Base-by-base conservation (phyloP, 768 basidiomycete genomes). In the Porphyrellus cyaneotinctus region DNA sequence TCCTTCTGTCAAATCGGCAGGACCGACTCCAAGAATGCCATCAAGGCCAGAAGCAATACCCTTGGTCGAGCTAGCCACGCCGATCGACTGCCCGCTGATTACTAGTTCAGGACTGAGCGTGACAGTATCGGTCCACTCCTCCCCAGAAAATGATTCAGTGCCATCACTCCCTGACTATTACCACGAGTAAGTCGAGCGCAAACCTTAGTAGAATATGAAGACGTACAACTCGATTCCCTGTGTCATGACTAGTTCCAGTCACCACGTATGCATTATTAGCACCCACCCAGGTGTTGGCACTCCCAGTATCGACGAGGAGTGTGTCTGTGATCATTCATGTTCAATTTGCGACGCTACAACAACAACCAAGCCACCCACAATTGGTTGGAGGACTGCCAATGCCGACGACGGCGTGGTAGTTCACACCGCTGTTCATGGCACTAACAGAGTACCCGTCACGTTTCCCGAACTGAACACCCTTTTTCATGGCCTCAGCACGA, bases 11-110 rank as follows among this genome's bases (percentile, higher is more conserved):
- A 76, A 53, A 37, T 59, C 64, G 4, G 51, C 37, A 6, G 75
- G 75, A 9, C 74, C 68, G 26, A 61, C 26, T 57, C 75, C 58
- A 13, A 78, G 66, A 43, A 77, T 65, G 13, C 76, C 76, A 49
- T 77, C 74, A 9, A 43, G 6, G 13, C 24, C 39, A 22, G 18
- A 17, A 2, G n/a, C n/a, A n/a, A 74, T 59, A 8, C 60, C 67
- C 5, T 47, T 35, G 38, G 64, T n/a, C 0, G 18, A 33, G 4
- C 49, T 44, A 1, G 75, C 74, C 43, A 68, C 71, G 18, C 74
- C 58, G 23, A 77, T 70, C 20, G 65, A 67, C 58, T 78, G 76
- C 2, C 51, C 20, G 2, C 9, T 42, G 36, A 63, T 43, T 5
- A 51, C 37, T 23, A 58, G 26, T 13, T 13, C 41, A 2, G 56